Conservation (phyloP, 2,329 filamentous ascomycete species). For the Hypomyces rosellus region DNA sequence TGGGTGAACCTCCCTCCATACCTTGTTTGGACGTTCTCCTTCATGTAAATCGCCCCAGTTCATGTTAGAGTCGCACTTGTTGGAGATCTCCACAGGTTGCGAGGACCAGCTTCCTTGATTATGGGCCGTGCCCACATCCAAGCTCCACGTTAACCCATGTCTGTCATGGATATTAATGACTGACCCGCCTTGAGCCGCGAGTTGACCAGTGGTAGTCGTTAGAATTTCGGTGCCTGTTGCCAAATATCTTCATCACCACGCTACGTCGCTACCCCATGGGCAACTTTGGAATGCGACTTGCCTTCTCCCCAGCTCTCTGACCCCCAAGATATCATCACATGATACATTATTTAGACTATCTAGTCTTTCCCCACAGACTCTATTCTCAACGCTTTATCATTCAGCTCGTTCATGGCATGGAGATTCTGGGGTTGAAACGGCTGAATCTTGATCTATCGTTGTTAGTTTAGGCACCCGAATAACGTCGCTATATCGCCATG, state of each 20-base stretch:
- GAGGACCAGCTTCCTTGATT: too few species aligned
- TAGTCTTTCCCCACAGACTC: slow-evolving; percentile 1
- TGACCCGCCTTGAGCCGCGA: slow-evolving; percentile 3
- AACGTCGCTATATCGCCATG: background rate
- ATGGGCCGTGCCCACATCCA: too few species aligned
- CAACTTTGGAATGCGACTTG: background rate
- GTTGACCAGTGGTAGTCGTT: slow-evolving; percentile 6
- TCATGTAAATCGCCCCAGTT: background rate
- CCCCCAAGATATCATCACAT: too few species aligned
- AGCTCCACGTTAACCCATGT: slow-evolving; percentile 8
- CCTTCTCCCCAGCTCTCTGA: background rate
- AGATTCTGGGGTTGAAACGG: background rate
- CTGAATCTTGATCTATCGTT: background rate
- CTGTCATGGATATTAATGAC: background rate
- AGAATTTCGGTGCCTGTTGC: slow-evolving; percentile 8
- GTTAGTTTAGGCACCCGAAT: background rate
- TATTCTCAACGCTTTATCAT: background rate
- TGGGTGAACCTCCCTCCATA: too few species aligned
- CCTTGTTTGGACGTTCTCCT: background rate
- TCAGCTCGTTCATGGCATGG: background rate
- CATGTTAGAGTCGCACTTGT: background rate
- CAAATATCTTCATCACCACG: background rate
- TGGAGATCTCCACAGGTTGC: background rate
- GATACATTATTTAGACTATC: too few species aligned
- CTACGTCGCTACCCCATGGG: too few species aligned